Base-by-base conservation (phyloP, 2,329 filamentous ascomycete genomes). In the Aureobasidium melanogenum region DNA sequence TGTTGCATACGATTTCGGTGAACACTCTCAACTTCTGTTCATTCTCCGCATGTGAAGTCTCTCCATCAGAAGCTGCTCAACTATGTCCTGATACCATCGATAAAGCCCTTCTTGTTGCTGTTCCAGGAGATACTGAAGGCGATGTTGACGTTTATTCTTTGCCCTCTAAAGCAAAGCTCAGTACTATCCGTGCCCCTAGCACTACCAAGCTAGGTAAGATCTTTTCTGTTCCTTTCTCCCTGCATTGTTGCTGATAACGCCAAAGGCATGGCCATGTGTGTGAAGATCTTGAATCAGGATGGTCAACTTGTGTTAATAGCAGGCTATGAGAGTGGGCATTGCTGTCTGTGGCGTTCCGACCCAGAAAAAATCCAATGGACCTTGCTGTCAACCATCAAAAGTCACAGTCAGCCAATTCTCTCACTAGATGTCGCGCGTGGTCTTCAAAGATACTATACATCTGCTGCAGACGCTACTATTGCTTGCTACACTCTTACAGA, bases 21-120 rank as follows among this genome's bases (percentile, higher is more conserved):
- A 97, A 97, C 70, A 91, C 93, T 1, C 83, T 97, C 76, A 99
- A 97, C 71, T 99, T 97, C 72, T 99, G 94, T 71, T 82, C 88
- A 1, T 96, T 96, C 72, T 81, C 88, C 2, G 80, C 82, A 64
- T 87, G 86, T 70, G 32, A 58, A 28, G 54, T 26, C n/a, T 48
- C 41, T 54, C 50, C 50, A 34, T 48, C 59, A 39, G 59, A 55
- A 14, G 47, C 41, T 41, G 43, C 38, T 26, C 38, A 60, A 44
- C 39, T 58, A 17, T 28, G 15, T 9, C 17, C 26, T 5, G 44
- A 55, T n/a, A 39, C 39, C 15, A 19, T 14, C 9, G 57, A 58
- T 10, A 24, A 19, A 2, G 54, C 60, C 19, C 52, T 89, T 5
- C 75, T 95, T 5, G 72, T 97, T 52, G 91, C 91, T 0, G 89